A percentile compares a stretch with the other conserved stretches of the same genome.
Conservation (phyloP, 2,329 filamentous ascomycete genomes). For the Epichloe glyceriae region DNA sequence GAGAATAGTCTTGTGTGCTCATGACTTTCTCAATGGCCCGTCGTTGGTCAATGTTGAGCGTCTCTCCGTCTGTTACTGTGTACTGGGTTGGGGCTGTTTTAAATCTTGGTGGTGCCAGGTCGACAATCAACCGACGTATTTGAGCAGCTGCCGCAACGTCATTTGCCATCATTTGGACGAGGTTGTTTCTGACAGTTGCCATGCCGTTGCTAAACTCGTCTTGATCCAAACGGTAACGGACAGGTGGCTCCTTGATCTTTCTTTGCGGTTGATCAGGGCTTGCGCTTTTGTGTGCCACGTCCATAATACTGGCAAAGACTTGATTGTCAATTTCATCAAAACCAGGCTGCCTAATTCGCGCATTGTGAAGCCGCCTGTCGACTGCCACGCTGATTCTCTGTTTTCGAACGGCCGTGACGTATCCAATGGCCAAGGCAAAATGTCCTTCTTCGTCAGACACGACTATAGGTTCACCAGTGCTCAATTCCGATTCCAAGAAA, state of each 20-base stretch:
- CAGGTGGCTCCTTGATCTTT: conserved; percentile 38
- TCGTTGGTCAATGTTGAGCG: conserved; percentile 77
- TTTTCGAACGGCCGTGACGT: conserved; percentile 64
- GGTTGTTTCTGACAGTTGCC: conserved; percentile 86
- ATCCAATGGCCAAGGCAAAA: conserved; percentile 88
- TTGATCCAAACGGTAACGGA: conserved; percentile 81
- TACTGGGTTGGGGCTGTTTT: conserved; percentile 52
- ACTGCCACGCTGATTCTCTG: conserved; percentile 76
- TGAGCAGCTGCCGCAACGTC: conserved; percentile 56
- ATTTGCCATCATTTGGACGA: conserved; percentile 83
- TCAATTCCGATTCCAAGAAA: conserved; percentile 83
- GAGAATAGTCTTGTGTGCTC: conserved; percentile 85
- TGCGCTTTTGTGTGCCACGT: conserved; percentile 48
- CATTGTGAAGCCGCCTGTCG: conserved; percentile 79
- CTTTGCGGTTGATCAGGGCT: conserved; percentile 37
- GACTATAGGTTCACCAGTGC: conserved; percentile 83
- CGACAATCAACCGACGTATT: conserved; percentile 69
- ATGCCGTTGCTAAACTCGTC: conserved; percentile 98
- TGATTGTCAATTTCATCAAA: conserved; percentile 73
- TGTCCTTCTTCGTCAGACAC: conserved; percentile 91
- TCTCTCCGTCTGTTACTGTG: conserved; percentile 45
- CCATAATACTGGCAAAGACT: conserved; percentile 83
- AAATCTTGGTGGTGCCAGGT: conserved; percentile 62
- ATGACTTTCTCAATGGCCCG: conserved; percentile 88
- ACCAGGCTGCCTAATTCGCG: conserved; percentile 58